Conservation (phyloP, 1,284 basidiomycete species). For the Sanghuangporus sanghuang region DNA sequence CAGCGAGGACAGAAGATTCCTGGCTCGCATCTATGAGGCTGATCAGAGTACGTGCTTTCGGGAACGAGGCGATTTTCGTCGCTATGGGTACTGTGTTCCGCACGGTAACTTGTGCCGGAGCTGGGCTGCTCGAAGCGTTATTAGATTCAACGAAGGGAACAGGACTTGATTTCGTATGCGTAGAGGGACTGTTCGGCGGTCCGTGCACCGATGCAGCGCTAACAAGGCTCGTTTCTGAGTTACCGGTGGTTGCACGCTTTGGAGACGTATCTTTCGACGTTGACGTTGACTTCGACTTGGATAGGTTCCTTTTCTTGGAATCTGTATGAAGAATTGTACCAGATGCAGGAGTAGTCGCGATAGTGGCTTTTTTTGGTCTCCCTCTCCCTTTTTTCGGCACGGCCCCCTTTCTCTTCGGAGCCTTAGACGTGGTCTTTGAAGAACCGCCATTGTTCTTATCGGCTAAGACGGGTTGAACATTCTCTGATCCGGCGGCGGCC, state of each 20-base stretch:
- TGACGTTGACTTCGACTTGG: background rate
- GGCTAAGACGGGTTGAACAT: background rate
- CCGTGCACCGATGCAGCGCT: slow-evolving; percentile 4
- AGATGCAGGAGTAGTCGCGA: background rate
- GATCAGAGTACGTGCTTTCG: background rate
- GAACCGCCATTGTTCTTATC: background rate
- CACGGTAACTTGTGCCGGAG: background rate
- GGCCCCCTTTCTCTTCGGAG: background rate
- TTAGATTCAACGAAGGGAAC: background rate
- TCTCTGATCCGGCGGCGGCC: background rate
- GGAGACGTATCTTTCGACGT: background rate
- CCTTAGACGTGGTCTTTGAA: slow-evolving; percentile 2
- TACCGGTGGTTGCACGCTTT: background rate
- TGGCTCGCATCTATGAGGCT: background rate
- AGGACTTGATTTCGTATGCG: background rate
- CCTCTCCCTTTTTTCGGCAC: background rate
- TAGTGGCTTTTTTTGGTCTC: background rate
- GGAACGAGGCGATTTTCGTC: background rate
- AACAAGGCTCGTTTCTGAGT: background rate
- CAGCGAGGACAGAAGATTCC: background rate
- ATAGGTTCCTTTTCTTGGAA: background rate
- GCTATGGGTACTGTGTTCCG: background rate
- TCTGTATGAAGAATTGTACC: background rate
- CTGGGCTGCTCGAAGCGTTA: background rate
- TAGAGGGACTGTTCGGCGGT: slow-evolving; percentile 2